phyloP scores from a whole-genome alignment of 768 basidiomycete species.

The Leccinum broughii region DNA sequence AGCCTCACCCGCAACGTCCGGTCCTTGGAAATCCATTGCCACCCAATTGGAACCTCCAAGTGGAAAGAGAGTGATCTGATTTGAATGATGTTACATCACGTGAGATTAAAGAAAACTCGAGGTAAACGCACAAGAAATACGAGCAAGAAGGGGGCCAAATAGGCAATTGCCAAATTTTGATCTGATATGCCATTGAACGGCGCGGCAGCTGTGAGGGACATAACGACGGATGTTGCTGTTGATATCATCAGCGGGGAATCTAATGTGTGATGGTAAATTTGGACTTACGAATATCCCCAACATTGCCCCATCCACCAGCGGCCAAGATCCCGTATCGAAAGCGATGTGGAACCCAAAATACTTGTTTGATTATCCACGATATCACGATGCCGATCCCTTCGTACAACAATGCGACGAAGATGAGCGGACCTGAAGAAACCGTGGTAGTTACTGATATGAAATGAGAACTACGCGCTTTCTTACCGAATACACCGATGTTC shows the following conservation, averaged over 20 bases:
- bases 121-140: constrained; percentile 51
- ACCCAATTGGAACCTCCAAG: constrained; percentile 56
- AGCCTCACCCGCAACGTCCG: constrained; percentile 60
- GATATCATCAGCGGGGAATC: not conserved
- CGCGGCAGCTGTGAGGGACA: constrained; percentile 58
- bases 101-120: not conserved
- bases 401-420: constrained; percentile 62
- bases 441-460: not conserved
- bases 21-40: constrained; percentile 62
- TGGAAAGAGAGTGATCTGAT: constrained; percentile 64
- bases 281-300: constrained; percentile 65
- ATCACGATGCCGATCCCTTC: constrained; percentile 53
- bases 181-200: constrained; percentile 64
- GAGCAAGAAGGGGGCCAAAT: constrained; percentile 61
- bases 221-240: constrained; percentile 62
- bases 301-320: constrained; percentile 70
- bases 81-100: not conserved
- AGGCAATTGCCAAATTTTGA: constrained; percentile 63
- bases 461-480: constrained; percentile 8
- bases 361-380: constrained; percentile 54
- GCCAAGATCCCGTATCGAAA: constrained; percentile 71
- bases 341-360: constrained; percentile 78
- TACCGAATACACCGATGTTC: constrained; percentile 57
- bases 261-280: not conserved
- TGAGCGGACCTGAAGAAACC: constrained; percentile 51